Evolutionary conservation across 331 rosid species (phyloP), one percentile per base, ranked within the genome.

Genomic region (Rhamnella rubrinervis): DNA sequence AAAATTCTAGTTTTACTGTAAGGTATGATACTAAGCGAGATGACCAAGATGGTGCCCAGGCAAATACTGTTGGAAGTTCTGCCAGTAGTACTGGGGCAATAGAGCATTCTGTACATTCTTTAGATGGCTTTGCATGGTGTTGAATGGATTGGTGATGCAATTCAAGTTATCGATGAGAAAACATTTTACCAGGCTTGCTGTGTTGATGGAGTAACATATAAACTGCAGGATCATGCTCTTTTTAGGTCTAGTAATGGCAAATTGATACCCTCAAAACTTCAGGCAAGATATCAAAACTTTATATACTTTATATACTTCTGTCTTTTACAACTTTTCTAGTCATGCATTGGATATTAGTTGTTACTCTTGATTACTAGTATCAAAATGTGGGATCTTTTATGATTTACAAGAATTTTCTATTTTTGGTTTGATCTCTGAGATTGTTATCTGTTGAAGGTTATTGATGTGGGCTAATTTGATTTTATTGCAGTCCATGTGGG

Each of bases 401-500:
- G 60, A 67, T 71, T 70, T 40, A 37, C 57, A 16, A 52, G 61
- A 46, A 67, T 68, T 77, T 40, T 46, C 62, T 71, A 52, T 41
- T 78, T 44, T 39, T 70, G 55, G 28, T 73, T 80, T 71, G 62
- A 46, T 38, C 62, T 71, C 68, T 62, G 28, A 55, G 35, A 31
- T 31, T 2, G 12, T 49, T 40, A 60, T 35, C 31, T 74, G 59
- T 35, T 73, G 40, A n/a, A 16, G 74, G 51, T 35, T 67, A 46
- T 44, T 65, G 55, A 66, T 64, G 37, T 67, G 71, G 47, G 62
- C 67, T 63, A 23, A 38, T 75, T 68, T 64, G 50, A n/a, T 47
- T 82, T 78, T 73, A 56, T 78, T 78, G 65, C 96, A 92, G 98
- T 86, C 91, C 37, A 83, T 92, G 93, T 90, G 91, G 91, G 96